Evolutionary conservation across 225 moss, liverwort and hornwort genomes (phyloP), one percentile per base, ranked within the genome.

Genomic region (Pseudoscleropodium purum): DNA sequence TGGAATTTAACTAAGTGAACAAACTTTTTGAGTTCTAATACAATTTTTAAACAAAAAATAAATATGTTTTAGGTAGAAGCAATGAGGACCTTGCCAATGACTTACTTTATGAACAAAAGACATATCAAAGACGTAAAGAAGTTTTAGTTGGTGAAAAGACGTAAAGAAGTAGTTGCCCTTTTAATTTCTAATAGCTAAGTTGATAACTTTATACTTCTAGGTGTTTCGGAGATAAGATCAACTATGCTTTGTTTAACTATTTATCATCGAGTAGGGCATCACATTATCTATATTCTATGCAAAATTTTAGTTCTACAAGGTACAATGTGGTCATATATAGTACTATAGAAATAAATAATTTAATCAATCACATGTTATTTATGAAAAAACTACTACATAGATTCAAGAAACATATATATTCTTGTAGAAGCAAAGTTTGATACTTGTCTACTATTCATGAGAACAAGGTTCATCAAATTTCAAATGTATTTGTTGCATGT

Each of bases 401-500:
- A 70, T 39, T n/a, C n/a, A n/a, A n/a, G n/a, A 39, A 39, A 11
- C 25, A 14, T 14, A 25, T 39, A 70, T 70, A 26, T 25, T 25
- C 21, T 4, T n/a, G 7, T 7, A 2, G 6, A 67, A 68, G 3
- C 2, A 73, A 9, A 43, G 5, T 43, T 43, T 43, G 15, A 43
- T 25, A 43, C 9, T 15, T 73, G 8, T 41, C 15, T 0, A 1
- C 0, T 0, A 41, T 25, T 41, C 4, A 1, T 70, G 5, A 41
- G 5, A 26, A 1, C 9, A 72, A 72, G 26, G 27, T 74, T 69
- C 47, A 45, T 74, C 30, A 74, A 45, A 45, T 2, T 19, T 75
- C 75, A 33, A 49, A 33, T 7, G 3, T 19, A 11, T 2, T 49
- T 3, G 0, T 11, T 75, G 7, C 7, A 49, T 0, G 0, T 75